A percentile compares a stretch with the other conserved stretches of the same genome.
Evolutionary conservation across 495 filamentous ascomycete genomes (phyloP).

Genomic region (Thermothielavioides terrestris): DNA sequence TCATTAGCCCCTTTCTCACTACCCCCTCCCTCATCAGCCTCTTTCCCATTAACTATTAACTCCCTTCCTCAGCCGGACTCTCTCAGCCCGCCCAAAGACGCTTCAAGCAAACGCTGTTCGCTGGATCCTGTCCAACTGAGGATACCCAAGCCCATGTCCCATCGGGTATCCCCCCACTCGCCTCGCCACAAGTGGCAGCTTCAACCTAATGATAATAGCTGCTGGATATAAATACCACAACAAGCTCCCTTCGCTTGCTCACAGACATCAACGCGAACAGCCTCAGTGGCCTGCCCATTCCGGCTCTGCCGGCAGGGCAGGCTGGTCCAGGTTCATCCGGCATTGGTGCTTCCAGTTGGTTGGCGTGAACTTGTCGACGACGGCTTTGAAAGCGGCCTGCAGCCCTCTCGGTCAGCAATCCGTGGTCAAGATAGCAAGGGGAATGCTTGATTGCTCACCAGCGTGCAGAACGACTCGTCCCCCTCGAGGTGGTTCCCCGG

Average conservation of each 20-base stretch:
- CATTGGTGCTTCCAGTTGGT: constrained; percentile 71
- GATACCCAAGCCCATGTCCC: neutral
- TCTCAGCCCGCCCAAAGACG: too few species aligned
- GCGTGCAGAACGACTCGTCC: constrained; percentile 84
- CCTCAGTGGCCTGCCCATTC: constrained; percentile 48
- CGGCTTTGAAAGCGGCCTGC: constrained; percentile 79
- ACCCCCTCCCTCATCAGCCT: too few species aligned
- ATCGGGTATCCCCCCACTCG: neutral
- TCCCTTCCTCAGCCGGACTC: too few species aligned
- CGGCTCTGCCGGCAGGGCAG: constrained; percentile 43
- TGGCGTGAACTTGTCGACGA: constrained; percentile 86
- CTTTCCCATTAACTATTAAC: too few species aligned
- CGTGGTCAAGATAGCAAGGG: too few species aligned
- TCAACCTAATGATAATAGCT: constrained; percentile 1
- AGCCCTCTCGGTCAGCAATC: neutral
- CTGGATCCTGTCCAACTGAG: too few species aligned
- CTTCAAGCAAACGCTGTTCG: too few species aligned
- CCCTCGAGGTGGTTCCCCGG: constrained; percentile 78
- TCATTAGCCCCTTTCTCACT: too few species aligned
- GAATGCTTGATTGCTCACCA: constrained; percentile 49
- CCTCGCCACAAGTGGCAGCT: too few species aligned
- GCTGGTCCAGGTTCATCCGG: constrained; percentile 50
- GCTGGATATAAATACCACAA: neutral
- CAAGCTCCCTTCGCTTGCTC: too few species aligned
- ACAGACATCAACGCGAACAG: too few species aligned